Base-by-base conservation (phyloP, 2,329 filamentous ascomycete genomes). In the Neonectria sp. region DNA sequence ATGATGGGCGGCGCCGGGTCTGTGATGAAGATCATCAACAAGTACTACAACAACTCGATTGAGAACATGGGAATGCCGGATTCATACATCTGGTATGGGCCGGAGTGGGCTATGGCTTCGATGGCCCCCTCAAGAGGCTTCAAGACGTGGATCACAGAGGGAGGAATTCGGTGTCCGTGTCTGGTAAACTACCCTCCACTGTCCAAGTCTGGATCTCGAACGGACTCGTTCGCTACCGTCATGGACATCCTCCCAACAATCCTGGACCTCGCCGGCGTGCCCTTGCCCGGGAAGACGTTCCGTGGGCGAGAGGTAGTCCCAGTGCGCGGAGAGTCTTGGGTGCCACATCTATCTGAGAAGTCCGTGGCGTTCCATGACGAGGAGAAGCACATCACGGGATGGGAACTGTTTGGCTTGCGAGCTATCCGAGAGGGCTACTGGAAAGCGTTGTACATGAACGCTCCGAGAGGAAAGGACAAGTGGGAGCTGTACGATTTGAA, bases 81-180 rank as follows among this genome's bases (percentile, higher is more conserved):
- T 74, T 87, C 84, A 3, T 90, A 88, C 74, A 85, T 89, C 65
- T 90, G 88, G 88, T 90, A 90, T 69, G 88, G 88, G 7, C 69
- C 70, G 53, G 78, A 80, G 21, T 74, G 61, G 25, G 73, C 68
- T 78, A 80, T 80, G 2, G 79, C 70, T 81, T 86, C 65, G 80
- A 85, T 3, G 85, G 86, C 0, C 84, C 86, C 3, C 81, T 86
- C 43, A 82, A 77, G 78, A 11, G 81, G 85, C 65, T 84, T 84
- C 45, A 62, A 75, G 6, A 62, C 62, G 6, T 64, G 62, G 62
- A 48, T 64, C 21, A 59, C 49, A 12, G 55, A 64, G 48, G 55
- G 62, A 7, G 55, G 62, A 24, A 64, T 60, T 11, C 62, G 62
- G n/a, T 65, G 62, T 24, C 62, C 62, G 21, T 65, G 52, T 46